Evolutionary conservation across 1,284 basidiomycete species (phyloP).

Genomic region (Sporisorium exsertum): DNA sequence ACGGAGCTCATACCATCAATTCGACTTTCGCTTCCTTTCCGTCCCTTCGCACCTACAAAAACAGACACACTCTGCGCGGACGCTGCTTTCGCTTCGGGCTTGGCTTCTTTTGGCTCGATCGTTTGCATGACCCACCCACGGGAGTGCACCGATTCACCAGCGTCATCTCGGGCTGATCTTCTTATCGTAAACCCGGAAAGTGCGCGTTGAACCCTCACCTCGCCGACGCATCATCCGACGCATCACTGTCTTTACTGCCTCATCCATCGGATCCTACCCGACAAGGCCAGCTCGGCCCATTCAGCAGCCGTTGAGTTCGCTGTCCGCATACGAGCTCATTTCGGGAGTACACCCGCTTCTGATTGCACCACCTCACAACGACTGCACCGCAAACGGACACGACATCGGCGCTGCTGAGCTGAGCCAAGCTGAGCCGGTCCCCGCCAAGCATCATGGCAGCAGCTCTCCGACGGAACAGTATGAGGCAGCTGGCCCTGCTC

Average conservation of each 20-base stretch:
- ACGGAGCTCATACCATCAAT: not conserved
- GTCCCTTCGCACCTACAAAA: not conserved
- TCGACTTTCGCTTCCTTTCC: not conserved
- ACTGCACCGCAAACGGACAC: not conserved
- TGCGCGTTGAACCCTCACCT: not conserved
- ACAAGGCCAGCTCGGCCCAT: not conserved
- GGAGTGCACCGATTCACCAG: not conserved
- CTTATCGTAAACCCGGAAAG: not conserved
- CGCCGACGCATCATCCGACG: not conserved
- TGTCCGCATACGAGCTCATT: not conserved
- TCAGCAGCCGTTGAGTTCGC: not conserved
- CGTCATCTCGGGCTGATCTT: not conserved
- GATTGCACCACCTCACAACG: not conserved
- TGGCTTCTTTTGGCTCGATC: not conserved
- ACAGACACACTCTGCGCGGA: not conserved
- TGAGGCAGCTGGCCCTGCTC: conserved; percentile 4
- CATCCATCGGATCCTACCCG: not conserved
- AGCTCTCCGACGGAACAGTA: conserved; percentile 7
- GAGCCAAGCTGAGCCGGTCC: not conserved
- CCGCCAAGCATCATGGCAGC: conserved; percentile 1
- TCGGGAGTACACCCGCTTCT: not conserved
- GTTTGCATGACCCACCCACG: not conserved
- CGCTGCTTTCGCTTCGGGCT: not conserved
- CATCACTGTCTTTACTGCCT: conserved; percentile 3
- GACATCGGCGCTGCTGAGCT: not conserved